Conservation (phyloP, 1,284 basidiomycete species). For the Mycena sp. region DNA sequence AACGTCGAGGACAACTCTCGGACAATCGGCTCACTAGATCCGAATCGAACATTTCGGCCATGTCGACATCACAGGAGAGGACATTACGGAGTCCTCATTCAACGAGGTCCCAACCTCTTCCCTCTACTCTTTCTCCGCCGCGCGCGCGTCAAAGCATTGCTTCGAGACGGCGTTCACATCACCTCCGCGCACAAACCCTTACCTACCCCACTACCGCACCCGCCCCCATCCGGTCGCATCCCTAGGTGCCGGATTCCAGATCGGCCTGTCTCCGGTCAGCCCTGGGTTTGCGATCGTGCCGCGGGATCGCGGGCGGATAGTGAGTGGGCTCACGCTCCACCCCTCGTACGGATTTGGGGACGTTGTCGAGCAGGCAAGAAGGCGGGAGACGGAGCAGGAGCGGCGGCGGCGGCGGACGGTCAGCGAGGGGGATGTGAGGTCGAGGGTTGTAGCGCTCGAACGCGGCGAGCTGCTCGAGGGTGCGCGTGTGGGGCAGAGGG, state of each 20-base stretch:
- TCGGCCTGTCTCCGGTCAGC: constrained; percentile 76
- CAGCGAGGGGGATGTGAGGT: constrained; percentile 57
- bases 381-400: constrained; percentile 35
- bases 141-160: neutral
- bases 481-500: neutral
- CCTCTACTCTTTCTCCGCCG: constrained; percentile 12
- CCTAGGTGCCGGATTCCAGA: constrained; percentile 67
- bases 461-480: constrained; percentile 19
- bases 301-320: constrained; percentile 55
- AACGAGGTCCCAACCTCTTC: constrained; percentile 21
- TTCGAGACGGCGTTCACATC: constrained; percentile 15
- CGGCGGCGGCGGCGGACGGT: constrained; percentile 52
- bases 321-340: constrained; percentile 46
- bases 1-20: no score
- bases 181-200: constrained; percentile 22
- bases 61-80: neutral
- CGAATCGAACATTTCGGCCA: constrained; percentile 12
- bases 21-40: constrained; percentile 12
- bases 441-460: constrained; percentile 26
- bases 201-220: constrained; percentile 40
- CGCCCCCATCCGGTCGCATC: constrained; percentile 46
- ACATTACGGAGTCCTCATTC: constrained; percentile 18
- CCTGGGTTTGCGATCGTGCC: constrained; percentile 76
- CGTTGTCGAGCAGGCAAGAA: constrained; percentile 35
- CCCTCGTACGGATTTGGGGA: constrained; percentile 29